Percentiles rank a stretch among this genome's conserved stretches.
Conservation (phyloP, 2,329 filamentous ascomycete species). For the Aspergillus sp. region DNA sequence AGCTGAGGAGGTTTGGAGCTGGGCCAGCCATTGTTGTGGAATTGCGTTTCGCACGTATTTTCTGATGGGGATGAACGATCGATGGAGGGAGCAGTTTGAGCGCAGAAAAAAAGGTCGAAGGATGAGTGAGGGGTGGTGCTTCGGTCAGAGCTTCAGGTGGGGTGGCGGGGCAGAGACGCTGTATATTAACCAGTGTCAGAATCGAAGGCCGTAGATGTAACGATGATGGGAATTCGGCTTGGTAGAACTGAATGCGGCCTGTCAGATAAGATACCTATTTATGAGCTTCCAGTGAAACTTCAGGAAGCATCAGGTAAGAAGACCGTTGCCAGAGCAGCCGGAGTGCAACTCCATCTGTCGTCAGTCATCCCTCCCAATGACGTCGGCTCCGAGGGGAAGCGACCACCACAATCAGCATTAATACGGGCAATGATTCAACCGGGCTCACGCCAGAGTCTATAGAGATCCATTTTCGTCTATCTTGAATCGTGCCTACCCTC, state of each 20-base stretch:
- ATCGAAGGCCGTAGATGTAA: constrained; percentile 9
- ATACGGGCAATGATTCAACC: background rate
- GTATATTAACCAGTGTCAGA: constrained; percentile 6
- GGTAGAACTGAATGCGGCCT: background rate
- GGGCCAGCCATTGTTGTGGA: constrained; percentile 38
- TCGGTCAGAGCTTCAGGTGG: constrained; percentile 15
- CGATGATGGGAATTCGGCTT: background rate
- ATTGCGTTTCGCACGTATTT: background rate
- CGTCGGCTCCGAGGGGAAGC: constrained; percentile 1
- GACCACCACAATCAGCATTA: background rate
- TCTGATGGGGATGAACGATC: background rate
- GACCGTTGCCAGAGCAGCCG: background rate
- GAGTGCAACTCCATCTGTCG: background rate
- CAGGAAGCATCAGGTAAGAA: background rate
- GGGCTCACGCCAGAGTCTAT: background rate
- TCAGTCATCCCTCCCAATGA: constrained; percentile 3
- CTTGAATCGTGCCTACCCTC: background rate
- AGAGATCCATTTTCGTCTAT: background rate
- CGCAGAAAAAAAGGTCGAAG: background rate
- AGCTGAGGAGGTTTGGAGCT: constrained; percentile 71
- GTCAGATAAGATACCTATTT: background rate
- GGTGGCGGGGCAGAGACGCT: constrained; percentile 16
- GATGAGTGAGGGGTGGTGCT: background rate
- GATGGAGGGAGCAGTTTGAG: background rate
- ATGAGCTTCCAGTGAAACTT: background rate